These are phyloP conservation scores for Neocallimastix lanati DNA, from an alignment of 192 early-diverging fungal genomes.

Conservation along the genomic window DNA sequence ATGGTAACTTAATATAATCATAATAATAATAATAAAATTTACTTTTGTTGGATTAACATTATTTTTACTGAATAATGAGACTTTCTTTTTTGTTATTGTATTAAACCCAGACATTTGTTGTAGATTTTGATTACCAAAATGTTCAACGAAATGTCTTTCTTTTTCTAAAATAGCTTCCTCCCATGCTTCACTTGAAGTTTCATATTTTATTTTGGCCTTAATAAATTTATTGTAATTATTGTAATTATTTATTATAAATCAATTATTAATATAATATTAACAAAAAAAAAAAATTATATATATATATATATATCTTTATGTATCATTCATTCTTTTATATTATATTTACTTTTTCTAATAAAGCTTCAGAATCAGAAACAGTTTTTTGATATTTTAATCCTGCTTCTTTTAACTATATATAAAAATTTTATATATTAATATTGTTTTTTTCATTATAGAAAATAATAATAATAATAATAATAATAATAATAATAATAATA, in stretches of 20 bases:
- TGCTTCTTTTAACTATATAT: slow-evolving; percentile 66
- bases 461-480: too few relatives aligned
- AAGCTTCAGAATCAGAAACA: slow-evolving; percentile 57
- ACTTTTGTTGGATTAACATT: slow-evolving; percentile 9
- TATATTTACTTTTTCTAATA: slow-evolving; percentile 66
- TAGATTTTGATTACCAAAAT: background rate
- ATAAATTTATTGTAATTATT: too few relatives aligned
- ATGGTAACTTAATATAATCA: too few relatives aligned
- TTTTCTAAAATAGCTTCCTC: background rate
- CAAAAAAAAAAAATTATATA: too few relatives aligned
- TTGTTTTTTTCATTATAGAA: too few relatives aligned
- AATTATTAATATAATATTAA: too few relatives aligned
- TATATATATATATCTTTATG: too few relatives aligned
- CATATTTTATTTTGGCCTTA: background rate
- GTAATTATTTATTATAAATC: too few relatives aligned
- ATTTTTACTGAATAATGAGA: background rate
- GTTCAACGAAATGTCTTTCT: background rate
- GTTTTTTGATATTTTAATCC: slow-evolving; percentile 52
- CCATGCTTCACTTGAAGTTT: background rate
- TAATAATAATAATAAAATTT: too few relatives aligned
- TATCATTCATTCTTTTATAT: too few relatives aligned
- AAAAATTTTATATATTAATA: too few relatives aligned
- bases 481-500: too few relatives aligned
- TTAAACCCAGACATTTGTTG: slow-evolving; percentile 22
- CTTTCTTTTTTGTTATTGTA: slow-evolving; percentile 19